Conservation (phyloP, 352 stramenopile species). For the Phytophthora kernoviae region DNA sequence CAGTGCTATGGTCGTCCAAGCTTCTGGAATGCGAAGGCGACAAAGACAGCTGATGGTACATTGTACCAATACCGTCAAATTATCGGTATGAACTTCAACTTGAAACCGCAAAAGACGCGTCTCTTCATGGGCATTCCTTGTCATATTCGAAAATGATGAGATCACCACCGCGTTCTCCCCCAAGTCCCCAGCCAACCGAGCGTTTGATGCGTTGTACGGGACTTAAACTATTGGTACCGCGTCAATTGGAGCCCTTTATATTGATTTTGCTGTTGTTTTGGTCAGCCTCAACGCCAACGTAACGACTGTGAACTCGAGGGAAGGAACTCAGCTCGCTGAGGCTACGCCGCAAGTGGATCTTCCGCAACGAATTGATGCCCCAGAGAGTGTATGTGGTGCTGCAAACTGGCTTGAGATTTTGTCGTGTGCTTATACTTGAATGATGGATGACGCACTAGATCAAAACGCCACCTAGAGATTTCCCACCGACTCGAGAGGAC, state of each 20-base stretch:
- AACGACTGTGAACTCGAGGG: conserved; percentile 51
- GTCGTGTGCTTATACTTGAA: conserved; percentile 1
- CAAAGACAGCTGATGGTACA: too few relatives aligned
- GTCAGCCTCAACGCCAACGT: conserved; percentile 60
- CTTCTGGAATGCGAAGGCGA: conserved; percentile 17
- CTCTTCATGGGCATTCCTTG: conserved; percentile 11
- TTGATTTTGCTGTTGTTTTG: conserved; percentile 1
- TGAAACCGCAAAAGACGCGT: too few relatives aligned
- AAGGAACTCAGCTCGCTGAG: conserved; percentile 83
- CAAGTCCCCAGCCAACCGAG: conserved; percentile 52
- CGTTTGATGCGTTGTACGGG: conserved; percentile 28
- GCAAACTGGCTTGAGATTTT: not conserved
- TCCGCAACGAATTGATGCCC: conserved; percentile 77
- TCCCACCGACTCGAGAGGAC: conserved; percentile 61
- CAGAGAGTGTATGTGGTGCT: conserved; percentile 46
- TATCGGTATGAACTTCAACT: conserved; percentile 23
- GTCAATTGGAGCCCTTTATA: too few relatives aligned
- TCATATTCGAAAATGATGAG: too few relatives aligned
- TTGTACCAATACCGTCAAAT: too few relatives aligned
- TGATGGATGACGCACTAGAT: conserved; percentile 43
- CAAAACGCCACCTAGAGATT: conserved; percentile 67
- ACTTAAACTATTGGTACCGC: too few relatives aligned
- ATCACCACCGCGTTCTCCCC: conserved; percentile 40
- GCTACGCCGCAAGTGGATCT: conserved; percentile 75
- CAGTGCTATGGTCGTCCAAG: conserved; percentile 2